phyloP scores from a whole-genome alignment of 2,329 filamentous ascomycete species.

The Intubia oerlemansii region DNA sequence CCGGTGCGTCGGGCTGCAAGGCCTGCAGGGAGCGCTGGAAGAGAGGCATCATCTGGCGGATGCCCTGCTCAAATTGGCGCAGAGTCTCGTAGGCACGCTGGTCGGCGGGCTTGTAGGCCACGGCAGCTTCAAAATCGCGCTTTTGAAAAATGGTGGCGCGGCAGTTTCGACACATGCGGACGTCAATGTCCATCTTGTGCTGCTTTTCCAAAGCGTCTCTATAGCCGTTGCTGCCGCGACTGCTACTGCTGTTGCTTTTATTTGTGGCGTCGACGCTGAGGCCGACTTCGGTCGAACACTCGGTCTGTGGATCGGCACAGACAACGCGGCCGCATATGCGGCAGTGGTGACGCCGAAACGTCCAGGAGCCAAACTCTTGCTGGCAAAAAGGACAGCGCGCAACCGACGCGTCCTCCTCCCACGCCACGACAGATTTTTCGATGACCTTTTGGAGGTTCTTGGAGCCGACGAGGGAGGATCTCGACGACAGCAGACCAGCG shows the following conservation, averaged over 20 bases:
- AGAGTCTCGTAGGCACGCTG: constrained; percentile 68
- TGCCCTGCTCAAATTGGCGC: constrained; percentile 71
- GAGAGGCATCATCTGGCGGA: constrained; percentile 56
- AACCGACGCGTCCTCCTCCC: constrained; percentile 80
- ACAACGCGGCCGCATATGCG: constrained; percentile 84
- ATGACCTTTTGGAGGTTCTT: constrained; percentile 59
- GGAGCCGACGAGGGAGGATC: constrained; percentile 41
- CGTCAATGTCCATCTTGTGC: constrained; percentile 49
- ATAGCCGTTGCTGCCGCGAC: too few species aligned
- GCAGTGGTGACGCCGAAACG: constrained; percentile 85
- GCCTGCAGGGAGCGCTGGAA: constrained; percentile 60
- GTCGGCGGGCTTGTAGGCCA: constrained; percentile 47
- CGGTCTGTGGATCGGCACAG: constrained; percentile 69
- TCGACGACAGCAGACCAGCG: constrained; percentile 33
- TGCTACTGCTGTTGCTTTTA: constrained; percentile 9
- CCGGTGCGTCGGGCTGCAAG: constrained; percentile 32
- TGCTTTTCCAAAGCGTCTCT: too few species aligned
- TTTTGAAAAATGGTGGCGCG: constrained; percentile 39
- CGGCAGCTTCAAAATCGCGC: constrained; percentile 55
- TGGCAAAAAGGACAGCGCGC: constrained; percentile 78
- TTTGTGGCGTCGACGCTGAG: constrained; percentile 38
- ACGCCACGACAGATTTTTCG: constrained; percentile 82
- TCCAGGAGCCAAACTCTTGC: constrained; percentile 86
- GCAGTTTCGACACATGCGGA: constrained; percentile 87
- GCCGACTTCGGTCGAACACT: constrained; percentile 66